Conservation (phyloP, 2,329 filamentous ascomycete species). For the Sclerotinia trifoliorum region DNA sequence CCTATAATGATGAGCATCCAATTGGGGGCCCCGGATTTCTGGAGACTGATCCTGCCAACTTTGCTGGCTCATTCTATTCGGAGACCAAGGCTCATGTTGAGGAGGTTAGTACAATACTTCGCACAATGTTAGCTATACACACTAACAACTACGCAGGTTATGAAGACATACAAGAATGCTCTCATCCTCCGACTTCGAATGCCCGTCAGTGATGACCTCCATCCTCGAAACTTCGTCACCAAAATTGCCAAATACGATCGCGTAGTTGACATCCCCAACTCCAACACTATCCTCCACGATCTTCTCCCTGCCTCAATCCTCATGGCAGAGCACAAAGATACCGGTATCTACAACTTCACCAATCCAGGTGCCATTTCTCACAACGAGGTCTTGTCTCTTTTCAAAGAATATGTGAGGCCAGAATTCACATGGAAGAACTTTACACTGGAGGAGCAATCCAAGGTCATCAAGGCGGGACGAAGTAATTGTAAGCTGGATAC, state of each 20-base stretch:
- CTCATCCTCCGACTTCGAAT: conserved; percentile 66
- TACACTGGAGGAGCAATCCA: conserved; percentile 62
- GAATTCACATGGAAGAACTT: conserved; percentile 64
- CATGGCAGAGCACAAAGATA: conserved; percentile 59
- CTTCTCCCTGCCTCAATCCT: conserved; percentile 61
- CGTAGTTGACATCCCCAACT: conserved; percentile 67
- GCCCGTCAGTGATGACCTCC: conserved; percentile 67
- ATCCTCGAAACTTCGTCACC: conserved; percentile 66
- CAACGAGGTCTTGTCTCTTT: conserved; percentile 64
- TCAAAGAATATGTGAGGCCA: conserved; percentile 62
- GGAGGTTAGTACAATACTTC: conserved; percentile 46
- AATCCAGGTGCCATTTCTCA: conserved; percentile 71
- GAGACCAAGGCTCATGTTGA: conserved; percentile 65
- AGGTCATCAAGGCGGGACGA: conserved; percentile 65
- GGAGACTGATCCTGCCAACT: conserved; percentile 64
- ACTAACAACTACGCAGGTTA: conserved; percentile 47
- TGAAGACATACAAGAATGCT: conserved; percentile 60
- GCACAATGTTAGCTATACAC: background rate
- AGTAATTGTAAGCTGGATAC: conserved; percentile 66
- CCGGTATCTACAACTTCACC: conserved; percentile 68
- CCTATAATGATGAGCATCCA: conserved; percentile 60
- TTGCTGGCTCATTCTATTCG: conserved; percentile 66
- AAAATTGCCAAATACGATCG: conserved; percentile 65
- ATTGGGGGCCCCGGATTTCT: conserved; percentile 59
- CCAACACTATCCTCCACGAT: conserved; percentile 64